Conservation (phyloP, 768 basidiomycete species). For the Kwoniella dendrophila region DNA sequence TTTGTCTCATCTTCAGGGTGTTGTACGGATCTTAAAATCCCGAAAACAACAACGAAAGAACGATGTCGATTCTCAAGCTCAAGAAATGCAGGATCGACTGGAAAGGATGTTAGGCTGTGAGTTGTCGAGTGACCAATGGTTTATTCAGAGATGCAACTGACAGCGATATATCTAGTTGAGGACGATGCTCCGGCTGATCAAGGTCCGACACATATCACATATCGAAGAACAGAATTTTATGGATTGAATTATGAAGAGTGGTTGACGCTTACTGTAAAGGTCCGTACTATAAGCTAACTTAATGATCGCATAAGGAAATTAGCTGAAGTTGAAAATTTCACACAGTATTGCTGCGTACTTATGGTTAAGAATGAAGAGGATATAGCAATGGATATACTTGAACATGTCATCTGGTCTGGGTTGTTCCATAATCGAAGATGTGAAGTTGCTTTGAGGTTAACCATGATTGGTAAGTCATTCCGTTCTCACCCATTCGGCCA, state of each 20-base stretch:
- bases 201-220: conserved; percentile 52
- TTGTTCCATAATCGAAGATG: conserved; percentile 63
- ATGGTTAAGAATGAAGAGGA: conserved; percentile 54
- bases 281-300: conserved; percentile 51
- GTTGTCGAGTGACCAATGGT: conserved; percentile 3
- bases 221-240: conserved; percentile 70
- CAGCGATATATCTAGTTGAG: conserved; percentile 22
- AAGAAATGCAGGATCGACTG: conserved; percentile 55
- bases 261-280: conserved; percentile 83
- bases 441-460: conserved; percentile 73
- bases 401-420: conserved; percentile 50
- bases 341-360: conserved; percentile 53
- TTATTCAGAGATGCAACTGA: not conserved
- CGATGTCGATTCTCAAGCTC: conserved; percentile 52
- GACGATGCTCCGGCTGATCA: conserved; percentile 32
- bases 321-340: not conserved
- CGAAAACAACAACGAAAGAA: conserved; percentile 29
- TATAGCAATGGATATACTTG: conserved; percentile 49
- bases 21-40: conserved; percentile 26
- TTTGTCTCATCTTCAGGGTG: conserved; percentile 20
- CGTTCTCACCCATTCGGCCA: too few species aligned
- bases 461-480: conserved; percentile 69
- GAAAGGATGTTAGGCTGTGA: conserved; percentile 52
- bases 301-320: not conserved
- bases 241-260: conserved; percentile 82